Evolutionary conservation across 1,139 yeast genomes (phyloP).

Genomic region (Geotrichum histeridarum): DNA sequence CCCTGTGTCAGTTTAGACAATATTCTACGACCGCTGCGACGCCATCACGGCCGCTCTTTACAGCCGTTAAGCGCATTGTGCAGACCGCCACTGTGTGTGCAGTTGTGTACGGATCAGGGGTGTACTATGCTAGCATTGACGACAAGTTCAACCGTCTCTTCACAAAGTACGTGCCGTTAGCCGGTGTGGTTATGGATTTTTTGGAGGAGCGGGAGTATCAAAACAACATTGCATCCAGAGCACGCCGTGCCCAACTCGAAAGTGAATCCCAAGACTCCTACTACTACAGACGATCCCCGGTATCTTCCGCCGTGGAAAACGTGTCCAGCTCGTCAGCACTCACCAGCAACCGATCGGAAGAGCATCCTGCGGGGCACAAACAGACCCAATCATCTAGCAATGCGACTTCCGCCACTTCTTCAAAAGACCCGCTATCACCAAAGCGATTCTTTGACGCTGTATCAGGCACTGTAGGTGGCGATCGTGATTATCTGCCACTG

Average conservation of each 20-base stretch:
- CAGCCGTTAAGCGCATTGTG: constrained; percentile 1
- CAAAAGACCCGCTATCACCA: constrained; percentile 31
- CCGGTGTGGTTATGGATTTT: constrained; percentile 25
- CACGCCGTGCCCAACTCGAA: constrained; percentile 16
- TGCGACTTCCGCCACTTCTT: constrained; percentile 11
- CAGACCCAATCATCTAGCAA: constrained; percentile 2
- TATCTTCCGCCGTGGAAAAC: constrained; percentile 8
- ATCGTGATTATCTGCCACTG: constrained; percentile 31
- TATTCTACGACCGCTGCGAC: neutral
- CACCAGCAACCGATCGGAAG: constrained; percentile 6
- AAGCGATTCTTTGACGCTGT: constrained; percentile 31
- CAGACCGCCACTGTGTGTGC: constrained; percentile 8
- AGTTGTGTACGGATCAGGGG: constrained; percentile 11
- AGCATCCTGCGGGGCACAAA: constrained; percentile 1
- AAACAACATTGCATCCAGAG: constrained; percentile 21
- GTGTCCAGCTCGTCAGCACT: constrained; percentile 6
- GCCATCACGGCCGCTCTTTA: constrained; percentile 7
- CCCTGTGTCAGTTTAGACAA: constrained; percentile 11
- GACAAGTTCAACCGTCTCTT: constrained; percentile 16
- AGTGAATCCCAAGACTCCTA: constrained; percentile 11
- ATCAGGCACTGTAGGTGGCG: constrained; percentile 29
- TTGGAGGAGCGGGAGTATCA: constrained; percentile 30
- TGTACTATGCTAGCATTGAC: constrained; percentile 15
- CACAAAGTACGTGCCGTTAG: constrained; percentile 28
- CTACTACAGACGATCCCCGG: constrained; percentile 10